phyloP scores from a whole-genome alignment of 352 stramenopile genomes.

The Hyaloperonospora brassicae region DNA sequence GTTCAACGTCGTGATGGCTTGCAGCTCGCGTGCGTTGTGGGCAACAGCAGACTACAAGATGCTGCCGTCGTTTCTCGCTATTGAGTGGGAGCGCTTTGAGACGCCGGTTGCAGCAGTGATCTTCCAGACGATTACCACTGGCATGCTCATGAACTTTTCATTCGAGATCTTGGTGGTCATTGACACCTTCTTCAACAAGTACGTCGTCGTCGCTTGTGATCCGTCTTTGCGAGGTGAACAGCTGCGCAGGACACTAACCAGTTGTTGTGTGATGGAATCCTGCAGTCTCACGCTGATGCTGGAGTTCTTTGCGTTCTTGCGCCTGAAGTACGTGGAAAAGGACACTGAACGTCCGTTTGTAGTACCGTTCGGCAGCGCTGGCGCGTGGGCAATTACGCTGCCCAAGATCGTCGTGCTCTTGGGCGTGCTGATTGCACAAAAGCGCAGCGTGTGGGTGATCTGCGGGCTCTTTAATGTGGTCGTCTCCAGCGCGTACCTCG shows the following conservation, averaged over 20 bases:
- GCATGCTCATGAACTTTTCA: conserved; percentile 78
- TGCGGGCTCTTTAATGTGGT: conserved; percentile 62
- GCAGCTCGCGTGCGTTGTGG: conserved; percentile 73
- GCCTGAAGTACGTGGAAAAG: conserved; percentile 77
- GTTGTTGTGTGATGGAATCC: neutral
- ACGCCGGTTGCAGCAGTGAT: conserved; percentile 71
- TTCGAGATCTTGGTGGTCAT: conserved; percentile 77
- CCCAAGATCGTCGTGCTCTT: conserved; percentile 77
- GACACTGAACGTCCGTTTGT: conserved; percentile 62
- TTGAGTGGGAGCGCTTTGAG: conserved; percentile 67
- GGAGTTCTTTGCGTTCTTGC: conserved; percentile 79
- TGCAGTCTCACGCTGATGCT: conserved; percentile 63
- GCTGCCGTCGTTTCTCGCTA: conserved; percentile 51
- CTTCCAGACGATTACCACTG: conserved; percentile 67
- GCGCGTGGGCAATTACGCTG: conserved; percentile 70
- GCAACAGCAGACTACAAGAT: conserved; percentile 80
- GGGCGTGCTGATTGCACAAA: conserved; percentile 63
- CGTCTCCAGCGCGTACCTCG: conserved; percentile 45
- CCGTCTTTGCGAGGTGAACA: conserved; percentile 4
- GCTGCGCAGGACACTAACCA: no score
- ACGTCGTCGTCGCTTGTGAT: conserved; percentile 29
- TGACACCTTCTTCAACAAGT: conserved; percentile 87
- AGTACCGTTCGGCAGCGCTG: conserved; percentile 59
- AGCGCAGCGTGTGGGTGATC: conserved; percentile 55
- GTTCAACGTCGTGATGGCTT: conserved; percentile 85